phyloP scores from a whole-genome alignment of 352 stramenopile species.

The Phytophthora citricola region DNA sequence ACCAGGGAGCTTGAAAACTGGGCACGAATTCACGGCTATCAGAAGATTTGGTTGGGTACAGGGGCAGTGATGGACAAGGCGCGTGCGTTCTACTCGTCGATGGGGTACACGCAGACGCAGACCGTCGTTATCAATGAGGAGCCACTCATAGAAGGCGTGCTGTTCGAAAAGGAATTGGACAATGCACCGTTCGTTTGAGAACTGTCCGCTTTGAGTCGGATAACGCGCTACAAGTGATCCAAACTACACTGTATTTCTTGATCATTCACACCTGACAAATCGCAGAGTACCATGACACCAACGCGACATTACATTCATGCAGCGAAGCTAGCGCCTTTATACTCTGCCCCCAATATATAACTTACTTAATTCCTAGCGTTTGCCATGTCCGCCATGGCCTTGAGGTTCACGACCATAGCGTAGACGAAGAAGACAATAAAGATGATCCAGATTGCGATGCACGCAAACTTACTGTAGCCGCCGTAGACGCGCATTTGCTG shows the following conservation, averaged over 20 bases:
- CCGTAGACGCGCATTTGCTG: constrained; percentile 73
- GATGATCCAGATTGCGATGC: constrained; percentile 58
- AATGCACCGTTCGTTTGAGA: background rate
- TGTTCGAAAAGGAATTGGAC: constrained; percentile 32
- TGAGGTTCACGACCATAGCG: constrained; percentile 57
- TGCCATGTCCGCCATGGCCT: constrained; percentile 46
- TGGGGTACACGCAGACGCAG: constrained; percentile 24
- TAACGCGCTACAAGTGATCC: background rate
- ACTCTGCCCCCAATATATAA: constrained; percentile 28
- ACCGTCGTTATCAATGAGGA: constrained; percentile 28
- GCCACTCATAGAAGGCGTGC: constrained; percentile 25
- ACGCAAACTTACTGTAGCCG: constrained; percentile 62
- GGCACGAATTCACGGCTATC: constrained; percentile 17
- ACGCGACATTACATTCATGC: constrained; percentile 8
- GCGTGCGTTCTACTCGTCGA: constrained; percentile 26
- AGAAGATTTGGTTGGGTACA: constrained; percentile 27
- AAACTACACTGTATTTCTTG: background rate
- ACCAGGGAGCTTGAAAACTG: constrained; percentile 23
- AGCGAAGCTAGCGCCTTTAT: constrained; percentile 10
- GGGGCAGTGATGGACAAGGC: constrained; percentile 26
- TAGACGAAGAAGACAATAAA: constrained; percentile 71
- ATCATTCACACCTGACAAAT: background rate
- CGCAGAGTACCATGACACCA: background rate
- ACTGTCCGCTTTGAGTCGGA: background rate
- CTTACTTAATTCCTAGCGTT: constrained; percentile 26